A percentile compares a stretch with the other conserved stretches of the same genome.
Conservation (phyloP, 2,329 filamentous ascomycete genomes). For the Chaetothyriales sp. region DNA sequence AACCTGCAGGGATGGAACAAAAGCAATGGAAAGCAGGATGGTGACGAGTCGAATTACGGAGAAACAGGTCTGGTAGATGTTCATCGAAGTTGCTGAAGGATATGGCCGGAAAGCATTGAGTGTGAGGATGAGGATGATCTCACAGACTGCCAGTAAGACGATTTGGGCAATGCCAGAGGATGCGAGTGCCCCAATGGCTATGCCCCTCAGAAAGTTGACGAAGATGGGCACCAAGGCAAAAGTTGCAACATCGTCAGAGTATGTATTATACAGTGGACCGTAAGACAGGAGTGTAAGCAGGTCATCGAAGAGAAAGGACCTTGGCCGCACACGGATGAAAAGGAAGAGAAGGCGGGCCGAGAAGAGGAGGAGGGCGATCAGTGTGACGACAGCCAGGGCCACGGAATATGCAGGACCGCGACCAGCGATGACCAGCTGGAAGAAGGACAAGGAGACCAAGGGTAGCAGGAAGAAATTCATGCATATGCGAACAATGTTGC, state of each 20-base stretch:
- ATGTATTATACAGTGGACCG: constrained; percentile 92
- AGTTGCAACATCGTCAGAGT: constrained; percentile 78
- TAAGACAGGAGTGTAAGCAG: constrained; percentile 77
- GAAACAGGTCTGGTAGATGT: constrained; percentile 82
- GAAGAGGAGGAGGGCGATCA: constrained; percentile 58
- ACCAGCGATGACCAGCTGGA: constrained; percentile 66
- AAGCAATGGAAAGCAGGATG: constrained; percentile 62
- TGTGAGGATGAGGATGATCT: constrained; percentile 77
- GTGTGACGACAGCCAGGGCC: constrained; percentile 57
- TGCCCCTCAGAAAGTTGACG: constrained; percentile 69
- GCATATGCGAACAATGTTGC: constrained; percentile 67
- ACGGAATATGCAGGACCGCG: constrained; percentile 56
- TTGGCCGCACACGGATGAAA: constrained; percentile 65
- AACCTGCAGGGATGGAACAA: constrained; percentile 68
- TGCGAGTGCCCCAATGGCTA: constrained; percentile 85
- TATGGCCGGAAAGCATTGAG: constrained; percentile 84
- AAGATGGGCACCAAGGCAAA: constrained; percentile 80
- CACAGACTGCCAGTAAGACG: constrained; percentile 80
- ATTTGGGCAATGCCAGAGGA: constrained; percentile 86
- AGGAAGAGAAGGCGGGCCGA: constrained; percentile 65
- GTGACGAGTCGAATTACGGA: constrained; percentile 60
- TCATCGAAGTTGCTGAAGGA: constrained; percentile 87
- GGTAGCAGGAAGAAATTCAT: constrained; percentile 89
- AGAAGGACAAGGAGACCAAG: constrained; percentile 72
- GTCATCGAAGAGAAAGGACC: constrained; percentile 83